phyloP scores from a whole-genome alignment of 495 filamentous ascomycete genomes.

The Chaetomidium leptoderma region DNA sequence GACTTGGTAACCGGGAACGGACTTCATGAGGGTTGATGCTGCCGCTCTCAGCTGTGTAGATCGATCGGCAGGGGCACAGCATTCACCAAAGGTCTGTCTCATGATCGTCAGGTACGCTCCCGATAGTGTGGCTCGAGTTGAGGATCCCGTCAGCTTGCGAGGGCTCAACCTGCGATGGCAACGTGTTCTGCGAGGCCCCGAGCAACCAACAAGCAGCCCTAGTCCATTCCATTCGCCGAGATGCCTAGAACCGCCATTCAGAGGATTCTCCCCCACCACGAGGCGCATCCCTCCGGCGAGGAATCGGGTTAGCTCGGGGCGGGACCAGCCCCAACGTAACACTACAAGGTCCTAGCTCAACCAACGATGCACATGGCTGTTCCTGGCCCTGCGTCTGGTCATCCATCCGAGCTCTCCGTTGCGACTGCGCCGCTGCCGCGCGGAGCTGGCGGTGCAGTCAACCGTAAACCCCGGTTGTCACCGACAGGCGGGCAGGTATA shows the following conservation, averaged over 20 bases:
- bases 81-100: no score
- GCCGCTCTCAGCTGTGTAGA: conserved; percentile 3
- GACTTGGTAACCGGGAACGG: no score
- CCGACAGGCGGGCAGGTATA: not conserved
- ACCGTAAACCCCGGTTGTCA: not conserved
- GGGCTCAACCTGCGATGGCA: not conserved
- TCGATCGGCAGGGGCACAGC: not conserved
- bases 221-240: not conserved
- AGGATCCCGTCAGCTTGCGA: not conserved
- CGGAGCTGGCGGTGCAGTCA: conserved; percentile 1
- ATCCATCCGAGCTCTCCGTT: conserved; percentile 14
- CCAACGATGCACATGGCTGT: conserved; percentile 4
- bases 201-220: not conserved
- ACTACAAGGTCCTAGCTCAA: not conserved
- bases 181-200: not conserved
- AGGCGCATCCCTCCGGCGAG: not conserved
- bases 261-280: not conserved
- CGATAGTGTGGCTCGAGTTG: not conserved
- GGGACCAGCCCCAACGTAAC: not conserved
- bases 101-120: not conserved
- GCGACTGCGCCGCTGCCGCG: not conserved
- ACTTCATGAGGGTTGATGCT: not conserved
- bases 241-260: not conserved
- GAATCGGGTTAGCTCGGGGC: not conserved
- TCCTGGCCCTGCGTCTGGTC: conserved; percentile 1